Evolutionary conservation across 257 asterid genomes (phyloP), one percentile per base, ranked within the genome.

Genomic region (Przewalskia tangutica): DNA sequence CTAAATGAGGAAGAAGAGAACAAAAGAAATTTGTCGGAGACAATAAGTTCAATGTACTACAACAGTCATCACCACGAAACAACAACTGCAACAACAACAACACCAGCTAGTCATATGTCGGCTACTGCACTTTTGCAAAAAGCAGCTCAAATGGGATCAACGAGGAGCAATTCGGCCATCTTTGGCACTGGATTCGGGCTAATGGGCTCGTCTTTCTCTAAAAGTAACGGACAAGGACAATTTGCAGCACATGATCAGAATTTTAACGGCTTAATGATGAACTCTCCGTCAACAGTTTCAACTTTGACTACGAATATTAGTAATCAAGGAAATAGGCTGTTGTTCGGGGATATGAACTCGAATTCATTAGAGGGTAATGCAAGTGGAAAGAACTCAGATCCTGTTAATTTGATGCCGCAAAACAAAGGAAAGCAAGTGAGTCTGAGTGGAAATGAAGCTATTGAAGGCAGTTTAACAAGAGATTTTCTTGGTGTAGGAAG

Each of bases 121-220:
- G 83, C 85, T n/a, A 83, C 85, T 23, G 85, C 85, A 27, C 82
- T 83, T 64, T 77, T 83, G 46, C 85, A 83, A 64, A 83, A 78
- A 44, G 85, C 83, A 36, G 83, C 85, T 13, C 83, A 77, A 36
- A 78, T 83, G 68, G 85, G 85, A 64, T 80, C 85, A 77, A 83
- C 83, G 3, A 77, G 77, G 75, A 83, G 83, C 83, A 77, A 77
- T 17, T 80, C 83, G 2, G 50, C 77, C 18, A 50, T 80, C 2
- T 80, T 80, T 42, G 83, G 83, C 32, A 10, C 38, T 42, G 83
- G 77, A 44, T 80, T 80, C 18, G 83, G 83, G 64, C n/a, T 80
- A 6, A 62, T 67, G 83, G 62, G 83, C 12, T 63, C 77, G 1
- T 20, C 83, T 7, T 13, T 80, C 8, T 80, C 83, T 7, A 63